Conservation (phyloP, 2,329 filamentous ascomycete genomes). For the Aspergillus sp. region DNA sequence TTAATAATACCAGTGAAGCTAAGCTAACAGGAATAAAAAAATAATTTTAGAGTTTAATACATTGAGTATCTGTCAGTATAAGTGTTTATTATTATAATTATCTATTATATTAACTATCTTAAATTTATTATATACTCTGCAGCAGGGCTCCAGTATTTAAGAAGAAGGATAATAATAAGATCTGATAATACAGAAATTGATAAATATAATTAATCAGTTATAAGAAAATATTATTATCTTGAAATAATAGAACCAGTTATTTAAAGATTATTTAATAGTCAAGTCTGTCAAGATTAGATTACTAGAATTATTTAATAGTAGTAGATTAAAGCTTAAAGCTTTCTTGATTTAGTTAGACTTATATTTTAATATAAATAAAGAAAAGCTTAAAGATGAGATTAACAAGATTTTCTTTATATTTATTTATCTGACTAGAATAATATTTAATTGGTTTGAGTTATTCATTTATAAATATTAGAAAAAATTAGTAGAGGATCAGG, state of each 20-base stretch:
- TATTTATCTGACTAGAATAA: neutral
- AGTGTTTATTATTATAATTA: neutral
- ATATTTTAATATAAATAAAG: neutral
- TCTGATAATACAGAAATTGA: neutral
- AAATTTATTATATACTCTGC: neutral
- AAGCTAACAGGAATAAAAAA: neutral
- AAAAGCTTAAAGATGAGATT: neutral
- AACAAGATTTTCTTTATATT: neutral
- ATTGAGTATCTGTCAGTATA: neutral
- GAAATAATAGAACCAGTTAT: neutral
- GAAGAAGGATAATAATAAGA: too few relatives aligned
- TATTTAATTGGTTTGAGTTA: neutral
- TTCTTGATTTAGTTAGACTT: too few relatives aligned
- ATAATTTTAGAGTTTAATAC: neutral
- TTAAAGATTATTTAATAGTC: neutral
- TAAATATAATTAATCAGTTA: neutral
- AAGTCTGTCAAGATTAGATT: neutral
- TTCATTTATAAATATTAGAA: neutral
- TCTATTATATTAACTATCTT: neutral
- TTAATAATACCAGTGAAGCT: neutral
- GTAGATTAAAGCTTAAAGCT: neutral
- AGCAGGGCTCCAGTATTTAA: neutral
- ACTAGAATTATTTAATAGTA: neutral
- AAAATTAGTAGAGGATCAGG: neutral
- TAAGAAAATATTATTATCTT: neutral